Base-by-base conservation (phyloP, 768 basidiomycete species). In the Psilocybe azurescens region DNA sequence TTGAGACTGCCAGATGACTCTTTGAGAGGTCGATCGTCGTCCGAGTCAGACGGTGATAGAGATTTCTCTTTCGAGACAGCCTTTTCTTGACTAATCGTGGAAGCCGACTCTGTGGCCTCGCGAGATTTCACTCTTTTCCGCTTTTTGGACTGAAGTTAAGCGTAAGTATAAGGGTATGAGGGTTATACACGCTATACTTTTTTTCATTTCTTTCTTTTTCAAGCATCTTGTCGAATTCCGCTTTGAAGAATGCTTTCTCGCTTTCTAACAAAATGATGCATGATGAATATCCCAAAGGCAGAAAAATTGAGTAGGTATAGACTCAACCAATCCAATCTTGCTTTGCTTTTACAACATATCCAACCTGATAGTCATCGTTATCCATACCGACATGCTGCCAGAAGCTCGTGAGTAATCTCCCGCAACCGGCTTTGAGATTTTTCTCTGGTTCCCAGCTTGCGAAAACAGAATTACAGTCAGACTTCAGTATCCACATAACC, bases 371-470 rank as follows among this genome's bases (percentile, higher is more conserved):
- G 66, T 89, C 86, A 0, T 79, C 53, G 56, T 89, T 70, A 60
- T 90, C 87, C 16, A 71, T 70, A 1, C 89, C 89, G 18, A 91
- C 65, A 55, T 88, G 79, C 5, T 73, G 69, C 87, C 87, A 89
- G 70, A 92, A 92, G 63, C 85, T 86, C n/a, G 71, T 62, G 24
- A 90, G 73, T 14, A 92, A 77, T 18, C 86, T 81, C 14, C 81
- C 73, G 68, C 90, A 92, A 28, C 80, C 75, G 38, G 70, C 65
- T 13, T 33, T n/a, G 32, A 92, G 78, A 69, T 92, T 89, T 6
- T 73, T 74, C 54, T 79, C 74, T 10, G 90, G 90, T 61, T 91
- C 90, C 90, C 90, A 91, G 66, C 90, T 91, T 28, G 3, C 13
- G n/a, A 52, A 62, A 48, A 14, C n/a, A n/a, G n/a, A n/a, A n/a